Conservation (phyloP, 495 filamentous ascomycete species). For the Tetracladium setigerum region DNA sequence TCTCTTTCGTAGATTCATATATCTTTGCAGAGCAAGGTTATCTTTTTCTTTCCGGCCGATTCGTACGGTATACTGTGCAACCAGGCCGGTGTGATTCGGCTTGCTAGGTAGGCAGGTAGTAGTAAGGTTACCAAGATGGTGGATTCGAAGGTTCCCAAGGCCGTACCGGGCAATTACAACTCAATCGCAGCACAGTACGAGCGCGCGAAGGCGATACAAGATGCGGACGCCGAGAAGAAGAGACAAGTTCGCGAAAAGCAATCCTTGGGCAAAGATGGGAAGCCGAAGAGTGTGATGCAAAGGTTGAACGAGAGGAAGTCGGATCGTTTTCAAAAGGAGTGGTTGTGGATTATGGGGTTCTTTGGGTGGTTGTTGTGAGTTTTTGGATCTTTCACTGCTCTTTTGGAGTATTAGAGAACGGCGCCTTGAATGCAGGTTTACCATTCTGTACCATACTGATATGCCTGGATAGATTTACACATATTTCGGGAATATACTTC, state of each 20-base stretch:
- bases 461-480: conserved; percentile 43
- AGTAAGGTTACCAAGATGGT: conserved; percentile 4
- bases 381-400: background rate
- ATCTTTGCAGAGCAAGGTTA: too few species aligned
- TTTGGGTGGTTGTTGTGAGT: conserved; percentile 44
- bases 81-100: too few species aligned
- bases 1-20: too few species aligned
- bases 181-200: conserved; percentile 25
- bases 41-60: too few species aligned
- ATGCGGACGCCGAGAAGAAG: conserved; percentile 27
- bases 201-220: conserved; percentile 33
- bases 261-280: conserved; percentile 20
- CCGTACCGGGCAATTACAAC: conserved; percentile 18
- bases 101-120: too few species aligned
- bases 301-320: conserved; percentile 27
- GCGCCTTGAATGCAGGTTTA: background rate
- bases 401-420: background rate
- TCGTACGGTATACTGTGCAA: too few species aligned
- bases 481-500: conserved; percentile 75
- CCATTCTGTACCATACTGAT: background rate
- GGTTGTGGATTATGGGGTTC: conserved; percentile 41
- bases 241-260: background rate
- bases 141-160: conserved; percentile 8
- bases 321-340: conserved; percentile 31
- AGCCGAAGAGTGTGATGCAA: conserved; percentile 31